phyloP scores from a whole-genome alignment of 2,329 filamentous ascomycete species.

The Talaromyces islandicus region DNA sequence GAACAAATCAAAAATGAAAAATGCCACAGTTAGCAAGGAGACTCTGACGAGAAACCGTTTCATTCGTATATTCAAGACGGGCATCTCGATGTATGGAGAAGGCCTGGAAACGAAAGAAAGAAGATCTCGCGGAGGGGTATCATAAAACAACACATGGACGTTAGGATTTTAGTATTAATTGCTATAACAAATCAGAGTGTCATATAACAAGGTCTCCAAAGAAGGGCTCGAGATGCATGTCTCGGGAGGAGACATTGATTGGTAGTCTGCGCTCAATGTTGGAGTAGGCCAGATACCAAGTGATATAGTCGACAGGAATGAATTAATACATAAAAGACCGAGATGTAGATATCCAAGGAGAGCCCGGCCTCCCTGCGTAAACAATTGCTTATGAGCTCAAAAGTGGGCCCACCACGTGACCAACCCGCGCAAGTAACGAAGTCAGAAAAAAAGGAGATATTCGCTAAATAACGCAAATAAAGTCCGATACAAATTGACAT shows the following conservation, averaged over 20 bases:
- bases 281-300: not conserved
- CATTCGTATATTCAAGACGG: conserved; percentile 1
- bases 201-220: not conserved
- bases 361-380: not conserved
- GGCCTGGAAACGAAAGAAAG: not conserved
- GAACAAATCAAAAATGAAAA: not conserved
- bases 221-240: not conserved
- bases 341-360: not conserved
- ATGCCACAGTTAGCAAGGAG: not conserved
- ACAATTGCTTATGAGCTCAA: not conserved
- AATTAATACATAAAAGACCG: not conserved
- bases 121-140: not conserved
- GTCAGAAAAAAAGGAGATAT: not conserved
- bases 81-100: not conserved
- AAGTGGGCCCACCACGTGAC: not conserved
- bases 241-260: not conserved
- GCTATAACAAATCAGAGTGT: not conserved
- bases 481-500: not conserved
- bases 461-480: not conserved
- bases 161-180: not conserved
- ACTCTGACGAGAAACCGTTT: conserved; percentile 1
- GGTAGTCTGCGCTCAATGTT: not conserved
- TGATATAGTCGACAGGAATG: not conserved
- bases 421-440: not conserved
- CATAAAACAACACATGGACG: not conserved